phyloP scores from a whole-genome alignment of 768 basidiomycete species.

The Polyporus arcularius region DNA sequence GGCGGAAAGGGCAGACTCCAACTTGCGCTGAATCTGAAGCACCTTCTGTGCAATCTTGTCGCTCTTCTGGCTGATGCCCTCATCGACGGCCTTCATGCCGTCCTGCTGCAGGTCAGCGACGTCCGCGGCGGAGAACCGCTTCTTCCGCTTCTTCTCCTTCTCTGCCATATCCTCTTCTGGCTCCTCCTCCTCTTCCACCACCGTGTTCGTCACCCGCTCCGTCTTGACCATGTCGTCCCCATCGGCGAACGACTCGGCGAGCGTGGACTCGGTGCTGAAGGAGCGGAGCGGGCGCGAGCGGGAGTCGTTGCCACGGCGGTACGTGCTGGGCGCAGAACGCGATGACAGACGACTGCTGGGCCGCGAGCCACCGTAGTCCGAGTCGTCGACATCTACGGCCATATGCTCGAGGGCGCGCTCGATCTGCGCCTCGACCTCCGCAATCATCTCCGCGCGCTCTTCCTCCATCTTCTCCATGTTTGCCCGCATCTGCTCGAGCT shows the following conservation, averaged over 20 bases:
- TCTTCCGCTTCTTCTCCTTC: conserved; percentile 48
- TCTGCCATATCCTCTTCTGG: conserved; percentile 41
- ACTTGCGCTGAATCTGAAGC: conserved; percentile 87
- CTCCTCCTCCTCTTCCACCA: conserved; percentile 53
- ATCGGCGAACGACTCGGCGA: conserved; percentile 66
- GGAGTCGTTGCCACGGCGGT: conserved; percentile 60
- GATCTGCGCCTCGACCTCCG: conserved; percentile 92
- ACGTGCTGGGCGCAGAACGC: conserved; percentile 50
- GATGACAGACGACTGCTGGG: conserved; percentile 70
- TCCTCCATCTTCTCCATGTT: conserved; percentile 87
- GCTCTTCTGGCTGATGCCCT: conserved; percentile 80
- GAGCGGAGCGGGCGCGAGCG: conserved; percentile 57
- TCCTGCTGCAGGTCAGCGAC: conserved; percentile 66
- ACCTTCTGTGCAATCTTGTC: conserved; percentile 90
- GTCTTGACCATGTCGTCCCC: conserved; percentile 33
- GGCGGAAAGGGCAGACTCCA: conserved; percentile 71
- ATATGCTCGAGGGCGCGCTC: conserved; percentile 84
- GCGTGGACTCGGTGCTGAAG: conserved; percentile 77
- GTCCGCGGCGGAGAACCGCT: conserved; percentile 81
- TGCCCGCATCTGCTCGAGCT: conserved; percentile 80
- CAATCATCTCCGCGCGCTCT: conserved; percentile 86
- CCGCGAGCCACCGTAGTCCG: conserved; percentile 72
- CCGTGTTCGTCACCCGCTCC: conserved; percentile 52
- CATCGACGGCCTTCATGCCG: conserved; percentile 84
- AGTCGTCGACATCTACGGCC: conserved; percentile 79